Evolutionary conservation across 177 flowering plant species (phyloP).

Genomic region (Vitis hybrid): DNA sequence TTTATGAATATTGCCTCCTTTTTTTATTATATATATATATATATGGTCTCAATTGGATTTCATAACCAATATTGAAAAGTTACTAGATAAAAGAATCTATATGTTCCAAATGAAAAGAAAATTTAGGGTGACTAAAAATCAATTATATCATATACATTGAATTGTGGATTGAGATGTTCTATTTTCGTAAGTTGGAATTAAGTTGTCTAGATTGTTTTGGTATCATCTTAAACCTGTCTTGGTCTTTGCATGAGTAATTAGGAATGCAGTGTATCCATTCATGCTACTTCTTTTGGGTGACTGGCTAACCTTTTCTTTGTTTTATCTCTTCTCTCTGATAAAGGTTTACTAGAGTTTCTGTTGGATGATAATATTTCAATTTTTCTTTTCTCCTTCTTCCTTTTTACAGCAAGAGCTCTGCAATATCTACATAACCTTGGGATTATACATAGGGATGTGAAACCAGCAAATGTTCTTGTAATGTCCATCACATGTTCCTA

Average conservation of each 20-base stretch:
- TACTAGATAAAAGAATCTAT: too few relatives aligned
- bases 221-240: too few relatives aligned
- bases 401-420: conserved; percentile 77
- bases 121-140: too few relatives aligned
- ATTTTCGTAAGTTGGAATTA: too few relatives aligned
- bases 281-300: neutral
- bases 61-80: too few relatives aligned
- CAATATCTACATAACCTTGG: conserved; percentile 83
- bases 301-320: neutral
- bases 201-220: too few relatives aligned
- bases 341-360: neutral
- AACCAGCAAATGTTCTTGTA: conserved; percentile 97
- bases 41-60: too few relatives aligned
- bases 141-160: too few relatives aligned
- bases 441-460: conserved; percentile 93
- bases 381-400: conserved; percentile 13
- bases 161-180: too few relatives aligned
- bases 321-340: neutral
- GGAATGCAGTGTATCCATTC: neutral
- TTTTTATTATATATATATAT: too few relatives aligned
- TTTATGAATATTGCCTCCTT: too few relatives aligned
- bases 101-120: too few relatives aligned
- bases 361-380: conserved; percentile 6
- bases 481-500: conserved; percentile 20
- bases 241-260: neutral